A percentile compares a stretch with the other conserved stretches of the same genome.
Evolutionary conservation across 1,284 basidiomycete species (phyloP).

Genomic region (Trametes hirsuta): DNA sequence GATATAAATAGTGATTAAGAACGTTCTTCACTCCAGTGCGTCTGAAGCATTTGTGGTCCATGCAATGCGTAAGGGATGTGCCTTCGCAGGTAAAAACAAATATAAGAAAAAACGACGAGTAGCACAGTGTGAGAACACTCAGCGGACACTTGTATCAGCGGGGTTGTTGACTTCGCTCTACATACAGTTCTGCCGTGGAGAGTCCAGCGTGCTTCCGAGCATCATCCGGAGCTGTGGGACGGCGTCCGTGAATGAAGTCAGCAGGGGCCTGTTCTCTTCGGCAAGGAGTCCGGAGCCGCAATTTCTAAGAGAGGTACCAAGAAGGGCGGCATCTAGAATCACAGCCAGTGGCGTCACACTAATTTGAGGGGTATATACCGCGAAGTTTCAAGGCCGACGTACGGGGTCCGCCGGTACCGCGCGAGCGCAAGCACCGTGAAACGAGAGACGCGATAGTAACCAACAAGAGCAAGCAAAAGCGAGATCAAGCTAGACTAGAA

Average conservation of each 20-base stretch:
- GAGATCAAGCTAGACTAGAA: neutral
- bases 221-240: constrained; percentile 24
- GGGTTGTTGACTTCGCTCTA: neutral
- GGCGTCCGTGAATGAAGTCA: constrained; percentile 5
- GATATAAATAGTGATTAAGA: too few species aligned
- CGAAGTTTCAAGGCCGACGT: neutral
- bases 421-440: too few species aligned
- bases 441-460: too few species aligned
- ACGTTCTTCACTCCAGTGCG: too few species aligned
- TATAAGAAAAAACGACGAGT: neutral
- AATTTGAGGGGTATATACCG: neutral
- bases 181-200: constrained; percentile 22
- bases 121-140: neutral
- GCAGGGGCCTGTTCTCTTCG: constrained; percentile 9
- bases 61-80: too few species aligned
- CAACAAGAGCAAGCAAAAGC: too few species aligned
- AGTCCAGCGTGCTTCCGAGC: constrained; percentile 29
- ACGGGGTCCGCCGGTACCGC: neutral
- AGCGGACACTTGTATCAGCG: neutral
- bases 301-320: constrained; percentile 11
- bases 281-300: constrained; percentile 17
- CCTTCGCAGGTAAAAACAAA: neutral
- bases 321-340: neutral
- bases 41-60: too few species aligned
- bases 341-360: neutral